Evolutionary conservation across 345 rosid genomes (phyloP).

Genomic region (Reutealis trisperma): DNA sequence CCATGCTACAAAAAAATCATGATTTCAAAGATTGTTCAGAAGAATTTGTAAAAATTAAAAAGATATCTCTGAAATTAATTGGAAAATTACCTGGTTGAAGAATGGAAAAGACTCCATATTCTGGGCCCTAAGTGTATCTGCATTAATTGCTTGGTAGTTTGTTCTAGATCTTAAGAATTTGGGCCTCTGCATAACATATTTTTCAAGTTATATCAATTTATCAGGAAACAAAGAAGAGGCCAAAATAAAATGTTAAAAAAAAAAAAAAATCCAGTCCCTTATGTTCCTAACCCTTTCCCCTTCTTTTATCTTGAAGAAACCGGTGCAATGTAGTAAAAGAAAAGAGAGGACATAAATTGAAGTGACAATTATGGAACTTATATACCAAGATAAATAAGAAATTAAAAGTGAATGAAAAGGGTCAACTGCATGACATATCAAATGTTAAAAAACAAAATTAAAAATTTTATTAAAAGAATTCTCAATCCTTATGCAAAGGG

Average conservation of each 20-base stretch:
- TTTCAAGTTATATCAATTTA: slow-evolving; percentile 10
- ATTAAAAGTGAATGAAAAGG: background rate
- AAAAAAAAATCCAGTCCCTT: background rate
- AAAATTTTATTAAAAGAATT: no score
- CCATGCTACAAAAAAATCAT: background rate
- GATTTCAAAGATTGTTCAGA: no score
- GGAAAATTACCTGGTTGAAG: slow-evolving; percentile 66
- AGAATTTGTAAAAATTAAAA: no score
- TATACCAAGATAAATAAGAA: background rate
- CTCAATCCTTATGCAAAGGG: background rate
- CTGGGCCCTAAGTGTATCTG: slow-evolving; percentile 75
- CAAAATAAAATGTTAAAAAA: background rate
- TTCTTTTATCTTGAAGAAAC: background rate
- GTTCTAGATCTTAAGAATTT: slow-evolving; percentile 70
- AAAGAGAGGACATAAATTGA: no score
- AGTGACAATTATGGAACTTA: background rate
- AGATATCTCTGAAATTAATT: background rate
- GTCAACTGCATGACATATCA: background rate
- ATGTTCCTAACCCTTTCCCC: no score
- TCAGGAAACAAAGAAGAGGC: slow-evolving; percentile 5
- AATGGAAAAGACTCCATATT: slow-evolving; percentile 92
- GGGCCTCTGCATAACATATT: slow-evolving; percentile 61
- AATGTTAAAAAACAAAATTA: background rate
- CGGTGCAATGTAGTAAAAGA: background rate
- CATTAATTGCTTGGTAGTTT: slow-evolving; percentile 88